Percentiles rank a stretch among this genome's conserved stretches.
These are phyloP conservation scores for Boletus eberwhitei DNA, from an alignment of 768 basidiomycete genomes.

Conservation along the genomic window DNA sequence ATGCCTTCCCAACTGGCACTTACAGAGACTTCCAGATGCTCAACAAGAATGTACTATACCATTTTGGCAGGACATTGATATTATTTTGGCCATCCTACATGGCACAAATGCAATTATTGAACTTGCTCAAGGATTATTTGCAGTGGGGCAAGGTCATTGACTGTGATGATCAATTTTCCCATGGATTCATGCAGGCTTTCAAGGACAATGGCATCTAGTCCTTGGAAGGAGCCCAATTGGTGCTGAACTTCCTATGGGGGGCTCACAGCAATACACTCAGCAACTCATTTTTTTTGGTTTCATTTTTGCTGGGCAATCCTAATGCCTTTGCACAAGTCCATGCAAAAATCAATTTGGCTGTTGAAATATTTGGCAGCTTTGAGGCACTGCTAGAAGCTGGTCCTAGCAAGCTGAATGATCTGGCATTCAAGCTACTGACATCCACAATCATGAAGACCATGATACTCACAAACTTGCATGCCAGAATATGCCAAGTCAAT, in stretches of 20 bases:
- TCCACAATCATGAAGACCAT: constrained; percentile 29
- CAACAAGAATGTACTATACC: constrained; percentile 17
- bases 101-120: constrained; percentile 12
- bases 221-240: constrained; percentile 15
- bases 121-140: constrained; percentile 11
- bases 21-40: constrained; percentile 21
- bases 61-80: constrained; percentile 12
- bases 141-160: constrained; percentile 5
- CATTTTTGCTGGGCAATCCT: constrained; percentile 40
- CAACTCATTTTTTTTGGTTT: constrained; percentile 18
- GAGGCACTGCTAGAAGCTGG: constrained; percentile 9
- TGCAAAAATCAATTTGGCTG: constrained; percentile 40
- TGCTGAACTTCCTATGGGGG: constrained; percentile 21
- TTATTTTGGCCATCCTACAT: constrained; percentile 12
- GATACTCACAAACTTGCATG: constrained; percentile 18
- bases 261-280: constrained; percentile 22
- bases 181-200: constrained; percentile 17
- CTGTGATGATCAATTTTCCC: constrained; percentile 5
- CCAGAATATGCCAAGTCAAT: constrained; percentile 14
- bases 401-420: constrained; percentile 15
- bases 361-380: constrained; percentile 12
- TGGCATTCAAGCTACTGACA: constrained; percentile 18
- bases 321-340: constrained; percentile 43
- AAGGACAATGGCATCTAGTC: constrained; percentile 14
- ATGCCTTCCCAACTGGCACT: constrained; percentile 16